Base-by-base conservation (phyloP, 768 basidiomycete genomes). In the Mycena haematopus region DNA sequence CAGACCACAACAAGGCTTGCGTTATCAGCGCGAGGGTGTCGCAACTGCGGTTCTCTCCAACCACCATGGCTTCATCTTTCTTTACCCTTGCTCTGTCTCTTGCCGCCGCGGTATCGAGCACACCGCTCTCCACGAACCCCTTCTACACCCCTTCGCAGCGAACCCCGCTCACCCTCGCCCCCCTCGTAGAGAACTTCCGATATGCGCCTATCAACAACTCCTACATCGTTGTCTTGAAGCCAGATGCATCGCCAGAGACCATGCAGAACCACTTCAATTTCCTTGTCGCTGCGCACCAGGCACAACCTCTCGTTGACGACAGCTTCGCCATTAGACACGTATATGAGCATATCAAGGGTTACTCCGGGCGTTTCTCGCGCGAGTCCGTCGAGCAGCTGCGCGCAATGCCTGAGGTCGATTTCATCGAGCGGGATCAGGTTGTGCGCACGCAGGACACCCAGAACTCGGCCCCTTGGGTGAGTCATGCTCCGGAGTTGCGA, bases 151-250 rank as follows among this genome's bases (percentile, higher is more conserved):
- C 64, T 36, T 8, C 67, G 17, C 66, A 71, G 42, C 79, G 80
- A 49, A 76, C 82, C 24, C 78, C 83, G 19, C 38, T 42, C 40
- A 21, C 38, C 17, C 73, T 87, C 51, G 91, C 91, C 10, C 90
- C 91, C 31, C 76, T 92, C 53, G 65, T 83, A 57, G 82, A 79
- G 38, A 77, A 85, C 65, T 88, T 90, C 71, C 84, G 86, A 56
- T 87, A 91, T 76, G 87, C 88, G 54, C 80, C 85, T 59, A 78
- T 96, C 73, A 88, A 91, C 79, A 90, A 96, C 81, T 92, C 93
- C n/a, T 99, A 98, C 79, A 94, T 99, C 65, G 86, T 99, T 74
- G 84, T 95, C 73, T 82, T 99, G 66, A 94, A 93, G 83, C 82
- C 87, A 62, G 87, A 85, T 59, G 65, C 89, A 14, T 80, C 86